Evolutionary conservation across 148 eudicot species (phyloP).

Genomic region (Rhododendron griersonianum): DNA sequence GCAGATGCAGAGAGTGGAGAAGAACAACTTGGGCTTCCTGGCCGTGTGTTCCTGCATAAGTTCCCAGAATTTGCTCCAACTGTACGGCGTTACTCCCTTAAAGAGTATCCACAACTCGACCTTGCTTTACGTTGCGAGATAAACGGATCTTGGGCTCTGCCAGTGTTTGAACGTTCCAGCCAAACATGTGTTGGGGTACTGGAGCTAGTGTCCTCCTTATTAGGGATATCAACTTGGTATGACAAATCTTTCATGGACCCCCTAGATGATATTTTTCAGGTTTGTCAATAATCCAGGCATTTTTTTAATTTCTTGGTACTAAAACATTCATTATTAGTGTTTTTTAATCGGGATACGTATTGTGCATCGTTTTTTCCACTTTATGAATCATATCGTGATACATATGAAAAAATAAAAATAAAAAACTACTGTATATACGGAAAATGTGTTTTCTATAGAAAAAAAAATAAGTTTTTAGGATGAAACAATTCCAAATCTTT

Average conservation of each 20-base stretch:
- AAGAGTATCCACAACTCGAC: not conserved
- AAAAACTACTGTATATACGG: too few species aligned
- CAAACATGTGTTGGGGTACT: not conserved
- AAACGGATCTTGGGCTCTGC: not conserved
- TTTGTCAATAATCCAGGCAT: too few species aligned
- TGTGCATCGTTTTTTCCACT: too few species aligned
- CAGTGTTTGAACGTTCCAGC: not conserved
- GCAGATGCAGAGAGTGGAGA: not conserved
- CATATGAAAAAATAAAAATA: too few species aligned
- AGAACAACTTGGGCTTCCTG: not conserved
- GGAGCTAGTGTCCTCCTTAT: not conserved
- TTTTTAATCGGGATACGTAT: too few species aligned
- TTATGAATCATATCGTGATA: too few species aligned
- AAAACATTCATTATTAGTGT: too few species aligned
- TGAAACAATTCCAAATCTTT: too few species aligned
- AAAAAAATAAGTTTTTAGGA: too few species aligned
- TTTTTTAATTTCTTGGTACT: too few species aligned
- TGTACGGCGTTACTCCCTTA: not conserved
- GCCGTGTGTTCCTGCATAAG: constrained; percentile 22
- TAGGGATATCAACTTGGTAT: too few species aligned
- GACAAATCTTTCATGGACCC: not conserved
- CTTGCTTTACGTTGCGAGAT: not conserved
- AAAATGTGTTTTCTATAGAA: too few species aligned
- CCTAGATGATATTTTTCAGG: not conserved
- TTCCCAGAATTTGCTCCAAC: constrained; percentile 31